Conservation (phyloP, 2,329 filamentous ascomycete species). For the Aphanoascus verrucosus region DNA sequence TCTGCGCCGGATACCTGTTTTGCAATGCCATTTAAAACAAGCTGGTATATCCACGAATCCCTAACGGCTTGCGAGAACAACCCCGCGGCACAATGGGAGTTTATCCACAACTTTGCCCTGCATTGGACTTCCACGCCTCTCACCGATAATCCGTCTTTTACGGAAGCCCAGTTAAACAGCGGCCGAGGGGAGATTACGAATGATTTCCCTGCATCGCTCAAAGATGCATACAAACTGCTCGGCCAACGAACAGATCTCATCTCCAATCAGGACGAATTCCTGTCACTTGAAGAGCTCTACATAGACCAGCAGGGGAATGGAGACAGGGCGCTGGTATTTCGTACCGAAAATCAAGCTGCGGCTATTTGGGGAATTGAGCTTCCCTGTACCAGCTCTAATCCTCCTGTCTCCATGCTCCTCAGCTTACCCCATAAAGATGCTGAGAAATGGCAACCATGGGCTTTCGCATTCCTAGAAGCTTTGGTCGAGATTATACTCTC, state of each 20-base stretch:
- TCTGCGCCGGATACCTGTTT: background rate
- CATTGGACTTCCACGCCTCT: background rate
- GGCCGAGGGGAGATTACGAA: background rate
- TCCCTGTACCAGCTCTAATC: background rate
- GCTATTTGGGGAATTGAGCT: background rate
- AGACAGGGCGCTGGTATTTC: background rate
- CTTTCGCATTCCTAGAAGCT: background rate
- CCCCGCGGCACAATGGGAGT: background rate
- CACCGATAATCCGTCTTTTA: background rate
- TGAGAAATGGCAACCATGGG: background rate
- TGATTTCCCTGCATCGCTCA: background rate
- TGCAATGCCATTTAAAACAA: background rate
- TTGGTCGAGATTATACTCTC: slow-evolving; percentile 1
- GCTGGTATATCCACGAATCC: background rate
- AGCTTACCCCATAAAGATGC: background rate
- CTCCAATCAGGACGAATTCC: background rate
- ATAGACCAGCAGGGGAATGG: background rate
- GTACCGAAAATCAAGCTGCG: slow-evolving; percentile 2
- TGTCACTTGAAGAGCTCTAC: background rate
- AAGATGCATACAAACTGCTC: slow-evolving; percentile 1
- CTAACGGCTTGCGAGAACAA: background rate
- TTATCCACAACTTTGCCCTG: background rate
- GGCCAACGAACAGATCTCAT: slow-evolving; percentile 1
- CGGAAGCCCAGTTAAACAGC: background rate
- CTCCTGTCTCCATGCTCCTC: background rate